Evolutionary conservation across 192 early-diverging fungal genomes (phyloP).

Genomic region (Linnemannia schmuckeri): DNA sequence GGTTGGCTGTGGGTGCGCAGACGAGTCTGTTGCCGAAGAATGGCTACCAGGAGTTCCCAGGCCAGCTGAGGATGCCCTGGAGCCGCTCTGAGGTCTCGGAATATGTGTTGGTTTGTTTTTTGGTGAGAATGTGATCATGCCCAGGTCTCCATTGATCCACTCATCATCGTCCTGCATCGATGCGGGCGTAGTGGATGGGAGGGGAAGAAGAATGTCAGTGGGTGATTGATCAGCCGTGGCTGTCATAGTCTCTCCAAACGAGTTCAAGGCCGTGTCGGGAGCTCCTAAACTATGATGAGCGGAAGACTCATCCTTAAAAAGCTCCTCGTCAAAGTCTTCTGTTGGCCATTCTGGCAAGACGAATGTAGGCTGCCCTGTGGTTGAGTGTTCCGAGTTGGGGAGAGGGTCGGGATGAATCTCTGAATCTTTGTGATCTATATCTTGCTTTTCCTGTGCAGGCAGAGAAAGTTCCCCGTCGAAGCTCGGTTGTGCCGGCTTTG

Average conservation of each 20-base stretch:
- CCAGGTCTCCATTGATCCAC: conserved; percentile 35
- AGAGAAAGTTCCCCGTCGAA: background rate
- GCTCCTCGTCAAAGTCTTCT: background rate
- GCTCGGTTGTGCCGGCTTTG: background rate
- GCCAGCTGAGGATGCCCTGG: conserved; percentile 29
- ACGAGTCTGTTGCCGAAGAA: conserved; percentile 14
- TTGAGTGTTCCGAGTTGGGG: background rate
- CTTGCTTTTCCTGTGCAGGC: background rate
- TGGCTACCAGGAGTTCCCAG: conserved; percentile 16
- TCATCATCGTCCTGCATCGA: conserved; percentile 44
- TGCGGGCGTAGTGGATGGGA: conserved; percentile 42
- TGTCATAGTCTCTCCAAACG: conserved; percentile 13
- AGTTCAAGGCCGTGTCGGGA: conserved; percentile 1
- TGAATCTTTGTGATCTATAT: background rate
- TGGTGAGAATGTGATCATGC: conserved; percentile 44
- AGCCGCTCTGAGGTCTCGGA: conserved; percentile 21
- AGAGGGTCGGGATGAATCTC: background rate
- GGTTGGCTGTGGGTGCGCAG: conserved; percentile 21
- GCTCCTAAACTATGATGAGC: background rate
- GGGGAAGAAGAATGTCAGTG: conserved; percentile 11
- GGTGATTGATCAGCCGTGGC: background rate
- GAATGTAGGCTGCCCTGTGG: background rate
- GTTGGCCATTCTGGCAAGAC: conserved; percentile 14
- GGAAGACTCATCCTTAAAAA: conserved; percentile 2
- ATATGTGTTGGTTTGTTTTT: conserved; percentile 38